Evolutionary conservation across 163 green algal genomes (phyloP).

Genomic region (Prototheca wickerhamii): DNA sequence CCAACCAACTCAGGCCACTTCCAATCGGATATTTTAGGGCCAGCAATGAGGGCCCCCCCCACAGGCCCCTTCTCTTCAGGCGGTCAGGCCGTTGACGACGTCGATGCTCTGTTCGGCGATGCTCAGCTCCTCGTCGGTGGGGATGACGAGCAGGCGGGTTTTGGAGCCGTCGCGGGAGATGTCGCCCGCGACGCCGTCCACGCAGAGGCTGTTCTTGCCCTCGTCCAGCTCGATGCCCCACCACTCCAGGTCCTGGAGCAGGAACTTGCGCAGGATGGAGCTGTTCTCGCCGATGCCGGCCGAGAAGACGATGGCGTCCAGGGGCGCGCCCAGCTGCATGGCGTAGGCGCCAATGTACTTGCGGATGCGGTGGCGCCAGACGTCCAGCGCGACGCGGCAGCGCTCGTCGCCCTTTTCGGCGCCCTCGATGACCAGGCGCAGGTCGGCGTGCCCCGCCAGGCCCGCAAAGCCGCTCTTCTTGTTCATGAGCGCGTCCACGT

Average conservation of each 20-base stretch:
- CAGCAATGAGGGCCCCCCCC: too few species aligned
- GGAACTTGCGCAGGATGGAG: constrained; percentile 30
- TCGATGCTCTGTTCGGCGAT: constrained; percentile 59
- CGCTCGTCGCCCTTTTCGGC: constrained; percentile 22
- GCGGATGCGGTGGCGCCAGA: constrained; percentile 64
- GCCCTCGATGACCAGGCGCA: constrained; percentile 36
- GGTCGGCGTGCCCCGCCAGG: constrained; percentile 29
- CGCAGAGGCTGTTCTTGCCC: constrained; percentile 41
- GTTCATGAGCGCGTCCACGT: constrained; percentile 77
- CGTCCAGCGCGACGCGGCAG: constrained; percentile 37
- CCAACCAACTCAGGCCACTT: too few species aligned
- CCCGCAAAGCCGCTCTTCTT: constrained; percentile 83
- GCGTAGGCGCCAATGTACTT: constrained; percentile 87
- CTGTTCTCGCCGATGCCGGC: constrained; percentile 79
- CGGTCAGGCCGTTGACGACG: constrained; percentile 13
- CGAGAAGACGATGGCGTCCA: constrained; percentile 68
- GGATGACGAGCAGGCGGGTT: constrained; percentile 67
- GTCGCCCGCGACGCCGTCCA: constrained; percentile 36
- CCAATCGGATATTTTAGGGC: too few species aligned
- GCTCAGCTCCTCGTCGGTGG: constrained; percentile 79
- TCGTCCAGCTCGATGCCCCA: constrained; percentile 54
- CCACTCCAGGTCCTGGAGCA: constrained; percentile 39
- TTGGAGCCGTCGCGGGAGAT: constrained; percentile 33
- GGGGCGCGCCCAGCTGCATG: constrained; percentile 53
- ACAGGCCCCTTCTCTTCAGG: too few species aligned